Evolutionary conservation across 345 rosid genomes (phyloP), one percentile per base, ranked within the genome.

Genomic region (Diplotaxis tenuifolia): DNA sequence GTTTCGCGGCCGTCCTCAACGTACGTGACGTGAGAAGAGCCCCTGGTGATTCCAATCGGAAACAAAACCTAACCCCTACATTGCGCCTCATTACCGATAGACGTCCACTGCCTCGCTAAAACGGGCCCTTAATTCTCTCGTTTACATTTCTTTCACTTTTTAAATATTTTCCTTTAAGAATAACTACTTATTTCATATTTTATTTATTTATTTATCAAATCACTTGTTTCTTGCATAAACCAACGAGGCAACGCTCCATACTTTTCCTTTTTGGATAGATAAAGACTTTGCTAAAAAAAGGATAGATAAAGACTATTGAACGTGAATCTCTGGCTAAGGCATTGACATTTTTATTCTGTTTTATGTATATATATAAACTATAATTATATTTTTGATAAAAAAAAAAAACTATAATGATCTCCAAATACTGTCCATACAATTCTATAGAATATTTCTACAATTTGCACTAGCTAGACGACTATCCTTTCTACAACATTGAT

Each of bases 231-330:
- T 67, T 67, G 73, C 19, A 36, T 6, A 67, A 32, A 34, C 40
- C 73, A 74, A 67, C 68, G 73, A n/a, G n/a, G n/a, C n/a, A n/a
- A n/a, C n/a, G 55, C 4, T 67, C 68, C 68, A 67, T 60, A 75
- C 62, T 60, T 67, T 74, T 67, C 32, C 62, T 20, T 60, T 75
- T 60, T n/a, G 56, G 14, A 50, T 34, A 61, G 78, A 75, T 20
- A 60, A 60, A 49, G 68, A 59, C 62, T 0, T n/a, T 25, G 28
- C 28, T 25, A n/a, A n/a, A n/a, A n/a, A n/a, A n/a, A n/a, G n/a
- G n/a, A n/a, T n/a, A n/a, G 78, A 74, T 19, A 59, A 59, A 49
- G 67, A 58, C 62, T 0, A 29, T 67, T 67, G 67, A 67, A 67
- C 59, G 73, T 67, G 73, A 68, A 50, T 67, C 22, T 9, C 27